phyloP scores from a whole-genome alignment of 116 monocot genomes.

The Iris pallida region DNA sequence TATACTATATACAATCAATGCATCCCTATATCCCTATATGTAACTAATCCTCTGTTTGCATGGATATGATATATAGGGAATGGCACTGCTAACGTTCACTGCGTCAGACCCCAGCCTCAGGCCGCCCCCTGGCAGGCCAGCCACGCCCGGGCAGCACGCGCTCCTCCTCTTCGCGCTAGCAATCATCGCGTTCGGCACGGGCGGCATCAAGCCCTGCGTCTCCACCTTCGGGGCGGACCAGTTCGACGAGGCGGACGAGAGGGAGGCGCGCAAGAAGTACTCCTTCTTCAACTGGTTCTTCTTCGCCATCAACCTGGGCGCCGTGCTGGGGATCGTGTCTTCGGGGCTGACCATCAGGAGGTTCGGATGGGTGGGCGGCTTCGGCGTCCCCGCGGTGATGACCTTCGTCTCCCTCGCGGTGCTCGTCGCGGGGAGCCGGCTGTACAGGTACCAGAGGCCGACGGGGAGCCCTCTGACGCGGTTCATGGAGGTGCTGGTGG shows the following conservation, averaged over 20 bases:
- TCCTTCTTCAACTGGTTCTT: slow-evolving; percentile 48
- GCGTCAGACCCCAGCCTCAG: slow-evolving; percentile 10
- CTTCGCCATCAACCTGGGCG: slow-evolving; percentile 32
- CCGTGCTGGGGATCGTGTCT: slow-evolving; percentile 17
- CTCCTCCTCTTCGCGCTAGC: slow-evolving; percentile 10
- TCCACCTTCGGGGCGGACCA: slow-evolving; percentile 53
- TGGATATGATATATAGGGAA: no score
- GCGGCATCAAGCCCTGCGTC: slow-evolving; percentile 37
- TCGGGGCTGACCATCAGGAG: slow-evolving; percentile 19
- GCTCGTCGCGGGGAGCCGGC: slow-evolving; percentile 11
- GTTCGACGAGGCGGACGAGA: slow-evolving; percentile 30
- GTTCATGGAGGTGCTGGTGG: slow-evolving; percentile 29
- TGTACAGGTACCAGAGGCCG: slow-evolving; percentile 25
- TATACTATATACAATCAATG: no score
- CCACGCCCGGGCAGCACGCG: slow-evolving; percentile 7
- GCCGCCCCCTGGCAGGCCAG: slow-evolving; percentile 3
- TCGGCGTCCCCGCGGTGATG: slow-evolving; percentile 6
- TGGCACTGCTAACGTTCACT: slow-evolving; percentile 13
- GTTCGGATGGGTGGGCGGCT: slow-evolving; percentile 23
- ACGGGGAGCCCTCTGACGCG: slow-evolving; percentile 30
- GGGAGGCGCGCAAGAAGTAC: slow-evolving; percentile 25
- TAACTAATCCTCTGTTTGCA: no score
- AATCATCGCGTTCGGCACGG: slow-evolving; percentile 23
- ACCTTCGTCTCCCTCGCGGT: slow-evolving; percentile 6
- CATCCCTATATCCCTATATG: no score